Base-by-base conservation (phyloP, 768 basidiomycete species). In the Pulveroboletus sp. region DNA sequence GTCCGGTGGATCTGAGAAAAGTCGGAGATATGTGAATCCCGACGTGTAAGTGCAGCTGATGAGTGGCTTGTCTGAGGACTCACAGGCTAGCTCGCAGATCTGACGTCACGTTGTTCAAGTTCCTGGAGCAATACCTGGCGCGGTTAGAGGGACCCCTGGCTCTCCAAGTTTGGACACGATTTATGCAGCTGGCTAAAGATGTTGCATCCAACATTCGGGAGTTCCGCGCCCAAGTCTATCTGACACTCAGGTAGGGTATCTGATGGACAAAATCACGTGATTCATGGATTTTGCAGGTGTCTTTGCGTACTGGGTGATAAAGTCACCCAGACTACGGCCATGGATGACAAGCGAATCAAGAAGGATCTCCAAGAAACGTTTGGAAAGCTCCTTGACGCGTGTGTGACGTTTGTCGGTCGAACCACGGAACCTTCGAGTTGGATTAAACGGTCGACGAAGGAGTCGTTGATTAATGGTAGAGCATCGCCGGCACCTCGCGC, bases 331-430 rank as follows among this genome's bases (percentile, higher is more conserved):
- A 97, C 94, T 0, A 84, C 88, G 6, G 92, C 92, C 0, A 78
- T 95, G 68, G 95, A 97, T 50, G 97, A 99, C 67, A 78, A 83
- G 20, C 78, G 90, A 33, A 70, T 94, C 46, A 82, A 90, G 21
- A 90, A 92, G 62, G 97, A 99, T 48, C 72, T 97, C 10, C 93
- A 95, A 82, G 95, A 97, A 55, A 84, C 79, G 5, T 97, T 88
- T 60, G 78, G 81, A 29, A 94, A 90, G 66, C 77, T 97, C 1
- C 76, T 93, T 10, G 95, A 98, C 57, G 72, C 83, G 7, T 87
- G 84, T 43, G 78, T 94, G 10, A 66, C 79, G 1, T 84, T 88
- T 49, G 81, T 86, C 11, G 87, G 87, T 4, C 79, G 87, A 23
- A 82, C 82, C 4, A 76, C 76, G 16, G 91, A 94, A 57, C 80